These are phyloP conservation scores for Mycena haematopus DNA, from an alignment of 768 basidiomycete species.

Conservation along the genomic window DNA sequence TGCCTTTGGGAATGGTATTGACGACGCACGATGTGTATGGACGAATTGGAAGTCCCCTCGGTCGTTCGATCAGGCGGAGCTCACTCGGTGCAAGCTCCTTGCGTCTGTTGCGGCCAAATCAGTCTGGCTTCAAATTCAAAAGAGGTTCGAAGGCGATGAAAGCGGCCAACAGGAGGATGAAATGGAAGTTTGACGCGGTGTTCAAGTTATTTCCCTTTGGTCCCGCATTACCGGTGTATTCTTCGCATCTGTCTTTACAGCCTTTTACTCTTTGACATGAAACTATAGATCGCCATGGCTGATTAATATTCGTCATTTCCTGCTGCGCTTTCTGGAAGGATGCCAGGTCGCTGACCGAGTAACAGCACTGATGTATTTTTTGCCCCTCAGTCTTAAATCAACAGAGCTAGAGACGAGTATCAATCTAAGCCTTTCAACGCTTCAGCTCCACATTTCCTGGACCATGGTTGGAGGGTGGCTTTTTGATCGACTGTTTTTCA, in stretches of 20 bases:
- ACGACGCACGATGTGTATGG: slow-evolving; percentile 55
- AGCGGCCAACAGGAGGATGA: slow-evolving; percentile 2
- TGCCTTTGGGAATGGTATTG: slow-evolving; percentile 46
- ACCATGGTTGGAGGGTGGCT: background rate
- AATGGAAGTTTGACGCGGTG: slow-evolving; percentile 19
- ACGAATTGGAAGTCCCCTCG: slow-evolving; percentile 55
- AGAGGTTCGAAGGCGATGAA: slow-evolving; percentile 21
- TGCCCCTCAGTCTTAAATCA: background rate
- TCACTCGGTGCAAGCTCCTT: slow-evolving; percentile 53
- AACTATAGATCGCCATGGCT: background rate
- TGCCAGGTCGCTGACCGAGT: background rate
- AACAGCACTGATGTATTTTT: background rate
- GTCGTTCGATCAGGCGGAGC: slow-evolving; percentile 45
- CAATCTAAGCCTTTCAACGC: background rate
- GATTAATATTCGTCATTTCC: too few species aligned
- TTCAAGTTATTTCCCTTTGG: too few species aligned
- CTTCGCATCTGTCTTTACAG: background rate
- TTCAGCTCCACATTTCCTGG: too few species aligned
- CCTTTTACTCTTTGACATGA: background rate
- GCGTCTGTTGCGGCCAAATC: slow-evolving; percentile 52
- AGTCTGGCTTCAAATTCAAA: slow-evolving; percentile 47
- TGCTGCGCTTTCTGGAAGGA: background rate
- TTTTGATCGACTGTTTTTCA: too few species aligned
- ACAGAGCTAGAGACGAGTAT: background rate
- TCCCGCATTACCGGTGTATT: too few species aligned